Percentiles rank a stretch among this genome's conserved stretches.
Evolutionary conservation across 2,329 filamentous ascomycete species (phyloP).

Genomic region (Aspergillus floridensis): DNA sequence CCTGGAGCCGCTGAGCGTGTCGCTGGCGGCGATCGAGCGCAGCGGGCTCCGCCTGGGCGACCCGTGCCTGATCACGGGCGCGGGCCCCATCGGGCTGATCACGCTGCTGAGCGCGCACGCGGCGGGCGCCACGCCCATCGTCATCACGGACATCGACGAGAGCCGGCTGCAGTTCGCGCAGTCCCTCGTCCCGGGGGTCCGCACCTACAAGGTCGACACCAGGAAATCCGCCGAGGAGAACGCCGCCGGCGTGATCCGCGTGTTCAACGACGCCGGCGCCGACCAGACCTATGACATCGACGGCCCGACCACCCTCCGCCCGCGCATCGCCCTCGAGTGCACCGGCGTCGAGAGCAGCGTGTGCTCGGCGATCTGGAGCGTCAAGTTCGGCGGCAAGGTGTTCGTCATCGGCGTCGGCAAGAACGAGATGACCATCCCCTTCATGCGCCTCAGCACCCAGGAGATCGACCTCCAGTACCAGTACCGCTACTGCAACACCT

Average conservation of each 20-base stretch:
- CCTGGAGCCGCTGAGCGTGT: slow-evolving; percentile 85
- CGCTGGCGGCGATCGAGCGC: slow-evolving; percentile 81
- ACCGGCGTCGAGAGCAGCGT: slow-evolving; percentile 92
- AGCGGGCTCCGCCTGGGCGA: slow-evolving; percentile 80
- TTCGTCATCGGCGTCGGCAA: slow-evolving; percentile 95
- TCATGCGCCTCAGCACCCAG: slow-evolving; percentile 85
- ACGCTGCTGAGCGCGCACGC: slow-evolving; percentile 80
- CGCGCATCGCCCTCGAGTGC: slow-evolving; percentile 81
- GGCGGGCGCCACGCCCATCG: slow-evolving; percentile 83
- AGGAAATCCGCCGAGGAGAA: slow-evolving; percentile 62
- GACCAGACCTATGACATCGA: slow-evolving; percentile 14
- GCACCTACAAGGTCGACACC: slow-evolving; percentile 61
- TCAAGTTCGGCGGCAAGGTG: slow-evolving; percentile 94
- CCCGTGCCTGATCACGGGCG: slow-evolving; percentile 83
- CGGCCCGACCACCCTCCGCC: slow-evolving; percentile 63
- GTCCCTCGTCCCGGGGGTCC: slow-evolving; percentile 73
- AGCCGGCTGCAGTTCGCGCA: slow-evolving; percentile 81
- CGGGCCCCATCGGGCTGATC: slow-evolving; percentile 89
- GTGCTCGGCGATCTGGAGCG: slow-evolving; percentile 78
- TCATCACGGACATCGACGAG: slow-evolving; percentile 93
- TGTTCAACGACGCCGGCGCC: slow-evolving; percentile 56
- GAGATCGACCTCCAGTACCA: slow-evolving; percentile 96
- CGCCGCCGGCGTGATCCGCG: slow-evolving; percentile 64
- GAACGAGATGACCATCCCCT: slow-evolving; percentile 92
- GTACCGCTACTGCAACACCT: slow-evolving; percentile 94